Conservation (phyloP, 495 filamentous ascomycete genomes). For the Podospora pseudocomata region DNA sequence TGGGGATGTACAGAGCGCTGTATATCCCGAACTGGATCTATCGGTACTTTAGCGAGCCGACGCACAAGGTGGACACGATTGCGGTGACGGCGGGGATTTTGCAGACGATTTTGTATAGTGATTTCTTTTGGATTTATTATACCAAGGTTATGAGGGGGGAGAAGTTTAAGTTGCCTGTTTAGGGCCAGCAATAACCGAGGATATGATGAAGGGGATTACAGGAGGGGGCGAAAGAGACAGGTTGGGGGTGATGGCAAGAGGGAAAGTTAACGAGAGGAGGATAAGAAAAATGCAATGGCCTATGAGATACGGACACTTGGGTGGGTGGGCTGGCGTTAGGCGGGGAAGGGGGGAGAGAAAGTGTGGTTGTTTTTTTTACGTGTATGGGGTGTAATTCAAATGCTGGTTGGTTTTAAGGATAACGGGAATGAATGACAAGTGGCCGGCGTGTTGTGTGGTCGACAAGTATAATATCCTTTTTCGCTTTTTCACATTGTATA, state of each 20-base stretch:
- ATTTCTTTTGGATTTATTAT: conserved; percentile 99
- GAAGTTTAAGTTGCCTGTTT: conserved; percentile 84
- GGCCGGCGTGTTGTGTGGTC: no score
- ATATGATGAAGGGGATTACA: not conserved
- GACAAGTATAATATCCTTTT: not conserved
- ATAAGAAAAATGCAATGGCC: not conserved
- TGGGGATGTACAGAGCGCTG: conserved; percentile 83
- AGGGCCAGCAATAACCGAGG: conserved; percentile 20
- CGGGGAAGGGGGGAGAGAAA: not conserved
- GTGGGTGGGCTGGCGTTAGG: not conserved
- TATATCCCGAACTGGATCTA: conserved; percentile 99
- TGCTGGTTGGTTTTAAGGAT: not conserved
- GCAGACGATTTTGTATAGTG: conserved; percentile 92
- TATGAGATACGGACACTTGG: no score
- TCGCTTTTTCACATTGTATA: not conserved
- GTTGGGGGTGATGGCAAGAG: no score
- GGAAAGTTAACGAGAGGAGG: not conserved
- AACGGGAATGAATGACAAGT: not conserved
- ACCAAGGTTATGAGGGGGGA: conserved; percentile 87
- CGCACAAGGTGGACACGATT: conserved; percentile 69
- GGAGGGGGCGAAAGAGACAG: not conserved
- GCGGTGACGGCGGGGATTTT: conserved; percentile 81
- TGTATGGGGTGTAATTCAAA: not conserved
- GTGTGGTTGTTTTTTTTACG: not conserved
- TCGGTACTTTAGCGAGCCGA: conserved; percentile 69